phyloP scores from a whole-genome alignment of 306 rosid species.

The Rubus idaeus region DNA sequence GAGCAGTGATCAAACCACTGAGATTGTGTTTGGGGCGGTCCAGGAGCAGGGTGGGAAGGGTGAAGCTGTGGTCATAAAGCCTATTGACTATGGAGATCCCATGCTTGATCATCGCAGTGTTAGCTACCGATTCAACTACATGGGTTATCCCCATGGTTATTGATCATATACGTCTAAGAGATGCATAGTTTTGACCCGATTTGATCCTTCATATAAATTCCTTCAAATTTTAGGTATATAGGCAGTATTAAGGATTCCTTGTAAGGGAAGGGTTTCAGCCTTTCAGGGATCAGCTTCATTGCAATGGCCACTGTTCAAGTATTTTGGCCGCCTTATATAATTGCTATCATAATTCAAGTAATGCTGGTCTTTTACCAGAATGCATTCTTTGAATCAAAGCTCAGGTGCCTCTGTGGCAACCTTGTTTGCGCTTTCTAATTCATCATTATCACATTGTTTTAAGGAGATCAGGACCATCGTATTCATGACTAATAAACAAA shows the following conservation, averaged over 20 bases:
- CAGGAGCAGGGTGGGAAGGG: conserved; percentile 61
- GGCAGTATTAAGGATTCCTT: conserved; percentile 30
- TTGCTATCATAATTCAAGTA: conserved; percentile 4
- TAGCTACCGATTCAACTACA: conserved; percentile 39
- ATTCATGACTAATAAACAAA: neutral
- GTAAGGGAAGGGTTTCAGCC: neutral
- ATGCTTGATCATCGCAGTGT: conserved; percentile 50
- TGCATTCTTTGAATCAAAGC: neutral
- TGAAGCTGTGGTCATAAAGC: conserved; percentile 52
- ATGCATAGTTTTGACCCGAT: conserved; percentile 38
- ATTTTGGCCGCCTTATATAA: neutral
- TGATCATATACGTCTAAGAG: conserved; percentile 43
- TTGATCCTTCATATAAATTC: conserved; percentile 22
- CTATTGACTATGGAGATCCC: conserved; percentile 60
- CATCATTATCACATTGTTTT: neutral
- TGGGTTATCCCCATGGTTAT: conserved; percentile 48
- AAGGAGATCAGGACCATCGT: neutral
- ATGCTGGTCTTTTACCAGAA: neutral
- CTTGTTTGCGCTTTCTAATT: neutral
- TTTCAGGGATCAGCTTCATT: neutral
- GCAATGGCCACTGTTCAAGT: conserved; percentile 10
- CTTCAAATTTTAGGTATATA: conserved; percentile 21
- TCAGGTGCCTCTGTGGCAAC: neutral
- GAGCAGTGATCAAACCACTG: conserved; percentile 60
- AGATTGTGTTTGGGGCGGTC: conserved; percentile 81